A percentile compares a stretch with the other conserved stretches of the same genome.
These are phyloP conservation scores for Zoysia matrella DNA, from an alignment of 202 grass and related monocot species.

Conservation along the genomic window DNA sequence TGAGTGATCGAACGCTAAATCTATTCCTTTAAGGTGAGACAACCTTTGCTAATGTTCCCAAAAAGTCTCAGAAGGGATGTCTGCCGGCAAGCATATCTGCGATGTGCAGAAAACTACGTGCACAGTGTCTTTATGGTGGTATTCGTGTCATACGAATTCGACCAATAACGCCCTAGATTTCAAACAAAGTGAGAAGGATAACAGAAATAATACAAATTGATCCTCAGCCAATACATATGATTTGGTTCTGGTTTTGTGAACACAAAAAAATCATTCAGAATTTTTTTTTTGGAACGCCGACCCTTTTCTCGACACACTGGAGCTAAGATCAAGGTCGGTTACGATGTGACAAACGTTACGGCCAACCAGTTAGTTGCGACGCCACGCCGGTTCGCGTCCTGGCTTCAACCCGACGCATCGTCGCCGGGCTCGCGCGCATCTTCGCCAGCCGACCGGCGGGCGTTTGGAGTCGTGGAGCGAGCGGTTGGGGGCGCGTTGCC, in stretches of 20 bases:
- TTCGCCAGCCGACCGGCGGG: neutral
- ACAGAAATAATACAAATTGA: neutral
- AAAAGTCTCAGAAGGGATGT: conserved; percentile 11
- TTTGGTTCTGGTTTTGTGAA: neutral
- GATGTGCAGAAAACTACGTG: neutral
- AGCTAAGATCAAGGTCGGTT: too few species aligned
- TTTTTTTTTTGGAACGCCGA: too few species aligned
- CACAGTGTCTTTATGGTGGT: neutral
- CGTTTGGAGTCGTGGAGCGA: conserved; percentile 53
- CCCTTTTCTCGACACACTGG: too few species aligned
- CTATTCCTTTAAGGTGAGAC: conserved; percentile 49
- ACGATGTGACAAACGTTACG: too few species aligned
- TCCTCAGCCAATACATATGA: neutral
- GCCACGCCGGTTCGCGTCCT: too few species aligned
- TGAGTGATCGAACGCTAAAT: conserved; percentile 38
- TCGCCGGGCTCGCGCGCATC: too few species aligned
- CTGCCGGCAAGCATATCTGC: neutral
- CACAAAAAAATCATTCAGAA: too few species aligned
- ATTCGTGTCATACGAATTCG: neutral
- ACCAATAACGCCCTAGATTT: neutral
- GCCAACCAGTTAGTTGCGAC: too few species aligned
- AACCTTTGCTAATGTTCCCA: conserved; percentile 24
- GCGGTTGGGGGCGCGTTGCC: conserved; percentile 31
- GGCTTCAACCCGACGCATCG: too few species aligned
- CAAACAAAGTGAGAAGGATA: neutral